phyloP scores from a whole-genome alignment of 2,329 filamentous ascomycete species.

The Tolypocladium ovalisporum region DNA sequence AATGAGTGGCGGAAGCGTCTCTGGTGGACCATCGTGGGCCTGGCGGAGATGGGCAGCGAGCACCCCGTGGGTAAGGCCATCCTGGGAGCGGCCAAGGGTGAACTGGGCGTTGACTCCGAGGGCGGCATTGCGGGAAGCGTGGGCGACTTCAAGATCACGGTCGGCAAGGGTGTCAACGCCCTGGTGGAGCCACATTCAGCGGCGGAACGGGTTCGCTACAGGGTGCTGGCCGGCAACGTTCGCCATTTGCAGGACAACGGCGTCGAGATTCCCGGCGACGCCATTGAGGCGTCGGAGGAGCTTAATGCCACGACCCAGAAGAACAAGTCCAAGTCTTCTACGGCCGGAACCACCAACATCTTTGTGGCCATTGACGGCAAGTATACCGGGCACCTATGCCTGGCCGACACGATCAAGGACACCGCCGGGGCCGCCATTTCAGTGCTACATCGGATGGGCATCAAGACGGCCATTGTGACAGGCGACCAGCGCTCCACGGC shows the following conservation, averaged over 20 bases:
- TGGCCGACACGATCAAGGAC: slow-evolving; percentile 86
- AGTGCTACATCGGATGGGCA: slow-evolving; percentile 73
- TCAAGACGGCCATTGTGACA: slow-evolving; percentile 85
- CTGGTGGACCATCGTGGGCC: slow-evolving; percentile 93
- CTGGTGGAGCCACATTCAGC: slow-evolving; percentile 64
- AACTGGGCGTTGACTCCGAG: slow-evolving; percentile 63
- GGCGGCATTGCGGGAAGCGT: slow-evolving; percentile 71
- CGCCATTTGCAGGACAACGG: slow-evolving; percentile 62
- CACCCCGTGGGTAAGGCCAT: slow-evolving; percentile 93
- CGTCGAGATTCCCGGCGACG: slow-evolving; percentile 53
- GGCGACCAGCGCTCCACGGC: slow-evolving; percentile 84
- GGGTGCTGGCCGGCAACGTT: slow-evolving; percentile 75
- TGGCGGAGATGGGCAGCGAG: slow-evolving; percentile 93
- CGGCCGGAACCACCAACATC: slow-evolving; percentile 70
- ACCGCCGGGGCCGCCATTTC: slow-evolving; percentile 71
- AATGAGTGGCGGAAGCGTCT: slow-evolving; percentile 58
- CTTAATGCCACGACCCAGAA: slow-evolving; percentile 33
- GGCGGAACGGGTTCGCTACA: slow-evolving; percentile 60
- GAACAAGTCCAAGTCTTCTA: slow-evolving; percentile 17
- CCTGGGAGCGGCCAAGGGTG: slow-evolving; percentile 59
- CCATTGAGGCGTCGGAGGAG: slow-evolving; percentile 51
- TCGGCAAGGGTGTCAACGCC: slow-evolving; percentile 79
- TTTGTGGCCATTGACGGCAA: slow-evolving; percentile 77
- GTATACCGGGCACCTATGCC: slow-evolving; percentile 73
- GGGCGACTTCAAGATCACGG: slow-evolving; percentile 70